phyloP scores from a whole-genome alignment of 1,284 basidiomycete genomes.

The Marasmius tenuissimus region DNA sequence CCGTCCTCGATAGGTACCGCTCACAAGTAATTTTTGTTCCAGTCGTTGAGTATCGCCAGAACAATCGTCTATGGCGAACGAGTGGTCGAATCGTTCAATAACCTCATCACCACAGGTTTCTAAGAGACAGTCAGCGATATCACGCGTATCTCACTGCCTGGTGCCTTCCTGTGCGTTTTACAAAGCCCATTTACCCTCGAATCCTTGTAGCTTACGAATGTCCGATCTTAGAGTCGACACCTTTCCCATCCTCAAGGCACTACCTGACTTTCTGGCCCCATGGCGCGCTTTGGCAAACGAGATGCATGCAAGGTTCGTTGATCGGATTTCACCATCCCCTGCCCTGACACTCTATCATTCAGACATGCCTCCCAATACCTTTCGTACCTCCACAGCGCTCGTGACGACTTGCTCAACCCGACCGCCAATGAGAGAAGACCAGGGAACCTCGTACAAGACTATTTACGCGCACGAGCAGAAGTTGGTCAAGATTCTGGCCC shows the following conservation, averaged over 20 bases:
- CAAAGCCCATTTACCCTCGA: background rate
- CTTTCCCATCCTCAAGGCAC: background rate
- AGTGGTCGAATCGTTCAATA: background rate
- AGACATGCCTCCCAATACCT: background rate
- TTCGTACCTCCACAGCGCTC: constrained; percentile 2
- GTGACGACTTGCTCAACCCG: background rate
- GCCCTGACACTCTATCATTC: background rate
- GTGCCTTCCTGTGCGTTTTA: background rate
- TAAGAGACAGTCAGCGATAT: background rate
- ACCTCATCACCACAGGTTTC: background rate
- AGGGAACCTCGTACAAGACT: background rate
- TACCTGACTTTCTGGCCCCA: background rate
- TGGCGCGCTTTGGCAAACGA: background rate
- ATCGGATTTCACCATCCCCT: background rate
- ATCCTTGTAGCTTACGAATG: background rate
- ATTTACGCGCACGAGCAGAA: constrained; percentile 15
- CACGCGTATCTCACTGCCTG: background rate
- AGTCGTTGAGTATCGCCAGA: background rate
- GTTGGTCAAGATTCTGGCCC: background rate
- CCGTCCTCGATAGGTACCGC: background rate
- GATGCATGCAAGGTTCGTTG: constrained; percentile 13
- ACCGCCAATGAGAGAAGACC: background rate
- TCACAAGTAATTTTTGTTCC: background rate
- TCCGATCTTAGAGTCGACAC: background rate
- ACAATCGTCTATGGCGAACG: background rate